Evolutionary conservation across 768 basidiomycete species (phyloP), one percentile per base, ranked within the genome.

Genomic region (Tylopilus rubrobrunneus): DNA sequence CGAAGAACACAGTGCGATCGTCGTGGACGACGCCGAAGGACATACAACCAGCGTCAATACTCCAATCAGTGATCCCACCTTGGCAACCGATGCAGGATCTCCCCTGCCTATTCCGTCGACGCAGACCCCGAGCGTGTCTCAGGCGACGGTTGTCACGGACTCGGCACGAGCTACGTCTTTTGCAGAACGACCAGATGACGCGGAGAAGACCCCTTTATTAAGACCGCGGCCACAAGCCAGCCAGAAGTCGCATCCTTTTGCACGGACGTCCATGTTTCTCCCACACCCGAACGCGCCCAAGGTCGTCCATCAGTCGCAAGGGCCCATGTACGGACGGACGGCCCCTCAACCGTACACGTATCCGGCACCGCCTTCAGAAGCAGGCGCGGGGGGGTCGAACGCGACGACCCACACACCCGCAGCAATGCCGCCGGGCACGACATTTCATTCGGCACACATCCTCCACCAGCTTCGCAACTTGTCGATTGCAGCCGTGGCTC

Each of bases 301-400:
- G 51, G 56, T 68, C 31, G 55, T 48, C 2, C 33, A 27, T 41
- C 62, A 55, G 15, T 66, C 64, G 2, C 67, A 70, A 2, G 84
- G 84, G 0, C 84, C 84, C 4, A 81, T 86, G 81, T 86, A 82
- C 64, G 78, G 81, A 47, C 77, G 77, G 47, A 43, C 56, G 48
- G 52, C 45, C 12, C 21, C 54, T 21, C 71, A 67, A 19, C 51
- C 58, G 7, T 58, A 64, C 41, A 28, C 54, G 1, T 51, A 47
- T 10, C 53, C 58, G 25, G 44, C 23, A 11, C 56, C 61, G 10
- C 37, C 50, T 7, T 37, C 15, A 36, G 54, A 34, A 33, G 31
- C 49, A 21, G 59, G 57, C 14, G 19, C 51, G 25, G 25, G 25
- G 25, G 25, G 25, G 5, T 31, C 31, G 31, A 31, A 31, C 31